Evolutionary conservation across 2,329 filamentous ascomycete genomes (phyloP).

Genomic region (Cladophialophora yegresii): DNA sequence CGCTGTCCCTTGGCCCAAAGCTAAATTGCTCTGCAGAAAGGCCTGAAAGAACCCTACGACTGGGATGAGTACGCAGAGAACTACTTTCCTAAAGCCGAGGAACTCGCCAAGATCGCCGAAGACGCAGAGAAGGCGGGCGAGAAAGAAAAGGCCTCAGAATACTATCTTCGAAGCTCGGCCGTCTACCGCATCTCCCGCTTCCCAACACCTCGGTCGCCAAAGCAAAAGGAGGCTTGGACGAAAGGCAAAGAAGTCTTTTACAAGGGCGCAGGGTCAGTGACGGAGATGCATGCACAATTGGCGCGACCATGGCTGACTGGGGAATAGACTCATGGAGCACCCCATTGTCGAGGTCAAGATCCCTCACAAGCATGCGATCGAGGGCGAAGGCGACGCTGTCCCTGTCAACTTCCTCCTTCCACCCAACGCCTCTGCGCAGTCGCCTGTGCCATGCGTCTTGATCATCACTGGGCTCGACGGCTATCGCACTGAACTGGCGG

Average conservation of each 20-base stretch:
- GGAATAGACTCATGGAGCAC: slow-evolving; percentile 37
- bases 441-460: slow-evolving; percentile 55
- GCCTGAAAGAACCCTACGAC: slow-evolving; percentile 64
- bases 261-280: slow-evolving; percentile 36
- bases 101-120: slow-evolving; percentile 58
- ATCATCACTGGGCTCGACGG: slow-evolving; percentile 63
- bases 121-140: slow-evolving; percentile 54
- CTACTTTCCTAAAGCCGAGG: slow-evolving; percentile 63
- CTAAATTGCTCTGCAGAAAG: slow-evolving; percentile 43
- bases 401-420: slow-evolving; percentile 68
- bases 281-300: not conserved
- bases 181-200: slow-evolving; percentile 75
- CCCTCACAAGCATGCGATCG: slow-evolving; percentile 56
- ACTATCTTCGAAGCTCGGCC: slow-evolving; percentile 60
- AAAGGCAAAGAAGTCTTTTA: slow-evolving; percentile 36
- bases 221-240: slow-evolving; percentile 37
- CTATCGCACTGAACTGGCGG: slow-evolving; percentile 55
- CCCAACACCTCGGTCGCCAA: slow-evolving; percentile 46
- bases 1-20: not conserved
- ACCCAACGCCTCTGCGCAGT: slow-evolving; percentile 44
- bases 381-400: slow-evolving; percentile 58
- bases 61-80: slow-evolving; percentile 64
- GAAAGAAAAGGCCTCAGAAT: slow-evolving; percentile 56
- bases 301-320: not conserved
- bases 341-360: slow-evolving; percentile 65